phyloP scores from a whole-genome alignment of 805 yeast species.

The Candida easanensis region DNA sequence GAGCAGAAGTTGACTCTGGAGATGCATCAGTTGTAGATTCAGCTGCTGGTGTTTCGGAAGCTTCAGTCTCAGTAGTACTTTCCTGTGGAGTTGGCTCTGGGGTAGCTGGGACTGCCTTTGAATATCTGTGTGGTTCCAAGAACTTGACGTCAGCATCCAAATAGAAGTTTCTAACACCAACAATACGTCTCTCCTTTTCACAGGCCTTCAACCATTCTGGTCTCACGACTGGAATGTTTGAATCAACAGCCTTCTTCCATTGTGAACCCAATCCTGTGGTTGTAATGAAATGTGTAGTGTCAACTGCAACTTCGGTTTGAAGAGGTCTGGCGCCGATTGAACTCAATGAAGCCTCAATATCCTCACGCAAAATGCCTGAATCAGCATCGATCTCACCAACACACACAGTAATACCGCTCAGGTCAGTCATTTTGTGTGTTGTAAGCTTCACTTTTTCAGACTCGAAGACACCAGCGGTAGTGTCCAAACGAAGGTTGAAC shows the following conservation, averaged over 20 bases:
- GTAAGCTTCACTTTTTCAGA: conserved; percentile 67
- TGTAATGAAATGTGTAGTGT: conserved; percentile 91
- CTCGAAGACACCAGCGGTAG: conserved; percentile 83
- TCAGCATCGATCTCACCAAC: conserved; percentile 71
- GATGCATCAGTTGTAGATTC: not conserved
- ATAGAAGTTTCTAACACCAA: conserved; percentile 88
- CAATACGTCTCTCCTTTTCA: conserved; percentile 81
- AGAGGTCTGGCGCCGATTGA: conserved; percentile 83
- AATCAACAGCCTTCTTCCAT: conserved; percentile 73
- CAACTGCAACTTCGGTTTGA: conserved; percentile 72
- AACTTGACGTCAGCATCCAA: conserved; percentile 50
- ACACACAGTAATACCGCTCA: conserved; percentile 89
- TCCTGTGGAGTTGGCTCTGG: conserved; percentile 1
- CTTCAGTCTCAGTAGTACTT: not conserved
- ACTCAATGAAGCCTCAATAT: conserved; percentile 57
- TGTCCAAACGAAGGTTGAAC: conserved; percentile 76
- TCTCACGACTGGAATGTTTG: conserved; percentile 88
- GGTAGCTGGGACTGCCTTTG: not conserved
- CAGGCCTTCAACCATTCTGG: conserved; percentile 98
- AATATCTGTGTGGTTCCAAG: conserved; percentile 45
- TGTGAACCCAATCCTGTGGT: conserved; percentile 71
- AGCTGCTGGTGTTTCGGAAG: conserved; percentile 1
- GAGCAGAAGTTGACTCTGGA: not conserved
- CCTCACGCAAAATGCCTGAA: conserved; percentile 43
- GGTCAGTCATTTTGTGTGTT: conserved; percentile 95